phyloP scores from a whole-genome alignment of 495 filamentous ascomycete species.

The Hypoxylon fragiforme region DNA sequence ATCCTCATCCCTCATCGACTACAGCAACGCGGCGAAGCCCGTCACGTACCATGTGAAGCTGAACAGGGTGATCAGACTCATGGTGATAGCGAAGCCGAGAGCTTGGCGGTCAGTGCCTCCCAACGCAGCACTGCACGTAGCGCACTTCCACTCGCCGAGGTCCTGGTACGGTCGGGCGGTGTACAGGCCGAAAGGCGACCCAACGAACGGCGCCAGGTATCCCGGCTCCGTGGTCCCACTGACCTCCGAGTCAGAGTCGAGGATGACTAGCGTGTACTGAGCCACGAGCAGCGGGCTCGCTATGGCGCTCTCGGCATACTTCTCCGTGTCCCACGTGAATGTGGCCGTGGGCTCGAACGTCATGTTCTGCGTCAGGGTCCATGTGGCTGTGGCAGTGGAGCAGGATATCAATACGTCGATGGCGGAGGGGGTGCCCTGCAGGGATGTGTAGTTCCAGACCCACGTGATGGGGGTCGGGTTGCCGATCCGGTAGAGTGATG shows the following conservation, averaged over 20 bases:
- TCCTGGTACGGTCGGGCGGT: slow-evolving; percentile 64
- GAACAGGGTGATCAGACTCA: slow-evolving; percentile 73
- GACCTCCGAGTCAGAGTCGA: slow-evolving; percentile 68
- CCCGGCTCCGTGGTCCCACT: slow-evolving; percentile 69
- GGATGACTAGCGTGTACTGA: slow-evolving; percentile 82
- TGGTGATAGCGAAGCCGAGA: slow-evolving; percentile 71
- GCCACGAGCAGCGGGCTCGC: slow-evolving; percentile 64
- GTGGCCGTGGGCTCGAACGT: slow-evolving; percentile 47
- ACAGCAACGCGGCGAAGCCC: slow-evolving; percentile 62
- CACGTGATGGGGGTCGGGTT: slow-evolving; percentile 81
- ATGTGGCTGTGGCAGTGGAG: slow-evolving; percentile 51
- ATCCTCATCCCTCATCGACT: slow-evolving; percentile 31
- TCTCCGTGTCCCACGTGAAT: slow-evolving; percentile 77
- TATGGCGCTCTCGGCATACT: slow-evolving; percentile 65
- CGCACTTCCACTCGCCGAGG: slow-evolving; percentile 61
- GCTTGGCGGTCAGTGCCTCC: slow-evolving; percentile 66
- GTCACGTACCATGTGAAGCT: slow-evolving; percentile 90
- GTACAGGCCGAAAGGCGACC: slow-evolving; percentile 84
- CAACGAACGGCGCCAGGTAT: slow-evolving; percentile 65
- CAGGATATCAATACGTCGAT: slow-evolving; percentile 84
- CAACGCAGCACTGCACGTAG: slow-evolving; percentile 73
- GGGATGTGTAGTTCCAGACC: slow-evolving; percentile 92
- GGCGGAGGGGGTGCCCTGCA: slow-evolving; percentile 73
- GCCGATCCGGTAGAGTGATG: slow-evolving; percentile 85
- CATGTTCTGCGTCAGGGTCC: slow-evolving; percentile 59